Evolutionary conservation across 306 rosid genomes (phyloP), one percentile per base, ranked within the genome.

Genomic region (Ammopiptanthus mongolicus): DNA sequence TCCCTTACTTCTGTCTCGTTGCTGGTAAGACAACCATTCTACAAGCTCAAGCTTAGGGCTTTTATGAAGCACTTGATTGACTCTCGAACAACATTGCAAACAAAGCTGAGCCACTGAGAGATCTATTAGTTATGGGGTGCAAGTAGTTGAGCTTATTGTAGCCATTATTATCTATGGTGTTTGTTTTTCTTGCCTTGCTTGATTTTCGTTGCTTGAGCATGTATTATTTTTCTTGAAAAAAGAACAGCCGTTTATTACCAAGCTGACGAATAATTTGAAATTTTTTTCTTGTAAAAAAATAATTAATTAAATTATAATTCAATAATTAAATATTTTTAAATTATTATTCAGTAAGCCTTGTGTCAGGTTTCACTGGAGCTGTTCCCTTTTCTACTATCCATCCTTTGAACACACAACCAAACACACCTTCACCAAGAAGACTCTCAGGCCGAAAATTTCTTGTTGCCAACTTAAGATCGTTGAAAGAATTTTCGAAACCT

Each of bases 391-490:
- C 97, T 83, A 89, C 97, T 22, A 91, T 87, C 97, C 97, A 91
- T 61, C 97, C 97, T 83, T 91, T 91, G 87, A 91, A 91, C 23
- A 91, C 97, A 71, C 97, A 91, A 76, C 97, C 97, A 85, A 91
- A 91, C n/a, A 96, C 97, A 60, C 97, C 97, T 83, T 91, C 97
- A 47, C 97, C 97, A 64, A 91, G 97, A 86, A 91, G 97, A 85
- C 91, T 86, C 85, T 91, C 97, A 8, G 97, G 97, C 76, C 97
- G 89, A 76, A 91, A 91, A 73, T 91, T 91, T 78, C 97, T 88
- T 57, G 97, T 91, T 10, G 97, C 97, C 80, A 78, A 69, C 84
- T 91, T 91, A 63, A 91, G 97, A 83, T 91, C 97, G 68, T 86
- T 89, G 61, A 91, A 91, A 28, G 69, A 91, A 91, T 56, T 91